These are phyloP conservation scores for Candida railenensis DNA, from an alignment of 805 yeast species.

Conservation along the genomic window DNA sequence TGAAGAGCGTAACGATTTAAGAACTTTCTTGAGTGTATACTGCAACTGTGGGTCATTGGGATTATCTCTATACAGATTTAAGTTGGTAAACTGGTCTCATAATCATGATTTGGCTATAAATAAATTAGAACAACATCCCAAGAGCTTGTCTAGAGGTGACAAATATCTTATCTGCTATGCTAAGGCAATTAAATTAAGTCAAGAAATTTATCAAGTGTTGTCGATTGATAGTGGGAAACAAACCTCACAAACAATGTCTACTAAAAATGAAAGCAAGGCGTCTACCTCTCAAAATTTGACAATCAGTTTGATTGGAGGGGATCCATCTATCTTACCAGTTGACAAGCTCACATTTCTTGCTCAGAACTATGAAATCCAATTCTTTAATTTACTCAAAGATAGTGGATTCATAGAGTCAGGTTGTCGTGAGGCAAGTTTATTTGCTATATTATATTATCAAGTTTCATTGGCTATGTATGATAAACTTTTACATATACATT, in stretches of 20 bases:
- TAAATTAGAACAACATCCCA: conserved; percentile 17
- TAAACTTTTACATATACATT: conserved; percentile 43
- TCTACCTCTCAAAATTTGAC: background rate
- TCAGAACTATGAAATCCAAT: conserved; percentile 38
- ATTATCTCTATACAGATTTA: conserved; percentile 49
- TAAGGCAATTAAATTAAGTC: conserved; percentile 46
- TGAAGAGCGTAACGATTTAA: conserved; percentile 25
- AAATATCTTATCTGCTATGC: conserved; percentile 45
- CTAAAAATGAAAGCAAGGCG: background rate
- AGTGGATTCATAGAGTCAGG: conserved; percentile 30
- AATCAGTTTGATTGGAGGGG: background rate
- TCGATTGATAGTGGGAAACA: conserved; percentile 19
- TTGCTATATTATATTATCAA: conserved; percentile 50
- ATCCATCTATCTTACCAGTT: conserved; percentile 9
- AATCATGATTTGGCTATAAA: conserved; percentile 37
- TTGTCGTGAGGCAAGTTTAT: conserved; percentile 36
- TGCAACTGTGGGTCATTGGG: conserved; percentile 52
- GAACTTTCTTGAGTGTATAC: conserved; percentile 49
- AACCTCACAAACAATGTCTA: background rate
- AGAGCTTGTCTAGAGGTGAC: conserved; percentile 26
- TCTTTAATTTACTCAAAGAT: conserved; percentile 40
- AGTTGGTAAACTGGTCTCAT: conserved; percentile 47
- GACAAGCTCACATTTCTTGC: conserved; percentile 22
- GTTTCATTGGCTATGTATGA: conserved; percentile 52
- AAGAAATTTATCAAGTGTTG: conserved; percentile 45